Evolutionary conservation across 257 asterid species (phyloP).

Genomic region (Anisodus acutangulus): DNA sequence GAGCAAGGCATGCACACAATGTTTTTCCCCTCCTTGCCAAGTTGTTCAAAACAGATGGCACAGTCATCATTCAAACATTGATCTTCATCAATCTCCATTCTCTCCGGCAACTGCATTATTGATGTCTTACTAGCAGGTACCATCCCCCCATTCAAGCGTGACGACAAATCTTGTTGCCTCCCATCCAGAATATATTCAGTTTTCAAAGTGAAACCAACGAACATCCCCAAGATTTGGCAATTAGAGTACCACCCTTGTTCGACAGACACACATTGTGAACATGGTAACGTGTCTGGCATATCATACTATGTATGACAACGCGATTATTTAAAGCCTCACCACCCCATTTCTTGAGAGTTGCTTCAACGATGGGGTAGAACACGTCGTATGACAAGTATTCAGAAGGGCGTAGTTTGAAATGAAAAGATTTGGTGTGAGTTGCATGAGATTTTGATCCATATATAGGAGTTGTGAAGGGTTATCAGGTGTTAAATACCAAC

Average conservation of each 20-base stretch:
- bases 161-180: neutral
- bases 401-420: neutral
- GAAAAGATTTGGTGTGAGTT: neutral
- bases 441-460: no score
- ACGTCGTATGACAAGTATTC: neutral
- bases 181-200: neutral
- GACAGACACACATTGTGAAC: neutral
- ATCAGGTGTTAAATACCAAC: no score
- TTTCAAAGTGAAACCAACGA: neutral
- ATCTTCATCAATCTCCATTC: constrained; percentile 9
- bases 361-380: neutral
- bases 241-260: neutral
- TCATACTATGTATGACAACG: neutral
- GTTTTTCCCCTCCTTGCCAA: neutral
- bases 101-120: neutral
- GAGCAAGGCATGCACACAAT: neutral
- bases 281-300: neutral
- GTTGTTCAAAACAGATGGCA: neutral
- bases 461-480: no score
- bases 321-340: no score
- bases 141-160: neutral
- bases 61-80: neutral
- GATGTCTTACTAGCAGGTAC: constrained; percentile 4
- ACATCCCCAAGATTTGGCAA: neutral
- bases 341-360: neutral